phyloP scores from a whole-genome alignment of 371 early-diverging fungal species.

The Lichtheimia hyalospora region DNA sequence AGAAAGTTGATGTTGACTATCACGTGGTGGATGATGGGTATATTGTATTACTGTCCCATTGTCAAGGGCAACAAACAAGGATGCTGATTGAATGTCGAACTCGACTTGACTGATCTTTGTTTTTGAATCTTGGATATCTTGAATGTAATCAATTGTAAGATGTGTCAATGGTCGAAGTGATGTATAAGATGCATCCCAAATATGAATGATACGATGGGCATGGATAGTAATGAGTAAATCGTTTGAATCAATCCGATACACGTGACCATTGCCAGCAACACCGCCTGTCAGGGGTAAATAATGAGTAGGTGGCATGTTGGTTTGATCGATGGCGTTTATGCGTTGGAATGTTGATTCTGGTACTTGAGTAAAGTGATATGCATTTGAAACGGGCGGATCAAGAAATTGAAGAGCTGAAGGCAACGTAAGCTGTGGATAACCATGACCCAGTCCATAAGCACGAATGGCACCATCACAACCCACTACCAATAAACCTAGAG shows the following conservation, averaged over 20 bases:
- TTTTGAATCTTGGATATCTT: conserved; percentile 11
- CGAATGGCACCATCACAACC: conserved; percentile 35
- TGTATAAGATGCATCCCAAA: conserved; percentile 60
- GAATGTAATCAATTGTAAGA: conserved; percentile 30
- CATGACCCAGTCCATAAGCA: conserved; percentile 31
- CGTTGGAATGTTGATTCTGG: conserved; percentile 22
- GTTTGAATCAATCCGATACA: conserved; percentile 40
- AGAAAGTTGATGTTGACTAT: neutral
- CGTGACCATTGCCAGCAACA: conserved; percentile 36
- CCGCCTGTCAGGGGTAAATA: conserved; percentile 56
- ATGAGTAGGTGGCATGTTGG: conserved; percentile 1
- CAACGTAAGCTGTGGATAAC: conserved; percentile 30
- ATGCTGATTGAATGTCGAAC: conserved; percentile 31
- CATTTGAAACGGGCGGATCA: conserved; percentile 37
- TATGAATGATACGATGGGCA: conserved; percentile 39
- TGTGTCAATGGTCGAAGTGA: conserved; percentile 48
- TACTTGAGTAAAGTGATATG: conserved; percentile 30
- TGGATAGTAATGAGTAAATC: conserved; percentile 56
- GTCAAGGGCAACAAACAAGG: conserved; percentile 39
- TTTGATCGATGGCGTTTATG: conserved; percentile 14
- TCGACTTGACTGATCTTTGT: conserved; percentile 36
- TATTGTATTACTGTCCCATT: conserved; percentile 32
- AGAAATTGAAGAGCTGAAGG: conserved; percentile 52
- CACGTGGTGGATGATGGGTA: neutral
- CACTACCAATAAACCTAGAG: conserved; percentile 44